Conservation (phyloP, 805 yeast genomes). For the Kockiozyma suomiensis region DNA sequence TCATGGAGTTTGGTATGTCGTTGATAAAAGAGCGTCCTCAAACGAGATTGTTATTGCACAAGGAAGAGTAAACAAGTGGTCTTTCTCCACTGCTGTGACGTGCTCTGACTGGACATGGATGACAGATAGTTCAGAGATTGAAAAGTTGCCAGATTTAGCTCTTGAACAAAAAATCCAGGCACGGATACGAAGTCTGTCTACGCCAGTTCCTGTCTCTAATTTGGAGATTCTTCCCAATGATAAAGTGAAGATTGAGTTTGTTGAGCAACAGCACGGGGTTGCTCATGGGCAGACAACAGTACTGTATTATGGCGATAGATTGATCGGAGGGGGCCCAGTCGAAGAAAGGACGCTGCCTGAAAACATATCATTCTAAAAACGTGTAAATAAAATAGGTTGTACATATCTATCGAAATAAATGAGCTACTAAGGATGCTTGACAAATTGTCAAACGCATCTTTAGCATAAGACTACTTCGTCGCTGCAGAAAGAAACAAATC, state of each 20-base stretch:
- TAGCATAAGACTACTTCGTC: no score
- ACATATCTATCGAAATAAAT: no score
- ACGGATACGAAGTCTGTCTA: slow-evolving; percentile 77
- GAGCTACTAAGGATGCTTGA: no score
- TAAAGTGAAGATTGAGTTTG: slow-evolving; percentile 47
- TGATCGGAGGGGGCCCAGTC: slow-evolving; percentile 63
- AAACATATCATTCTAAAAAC: background rate
- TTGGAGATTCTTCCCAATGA: slow-evolving; percentile 18
- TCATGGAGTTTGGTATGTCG: slow-evolving; percentile 84
- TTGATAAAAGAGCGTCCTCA: slow-evolving; percentile 61
- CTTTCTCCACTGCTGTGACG: slow-evolving; percentile 52
- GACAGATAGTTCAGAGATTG: slow-evolving; percentile 21
- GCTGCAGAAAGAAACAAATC: no score
- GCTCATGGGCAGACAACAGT: slow-evolving; percentile 90
- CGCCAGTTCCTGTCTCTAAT: background rate
- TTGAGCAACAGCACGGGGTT: slow-evolving; percentile 62
- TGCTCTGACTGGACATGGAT: slow-evolving; percentile 59
- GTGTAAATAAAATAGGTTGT: background rate
- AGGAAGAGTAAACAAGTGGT: slow-evolving; percentile 61
- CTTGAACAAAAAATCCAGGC: slow-evolving; percentile 45
- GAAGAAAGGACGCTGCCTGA: slow-evolving; percentile 37
- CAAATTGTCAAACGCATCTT: no score
- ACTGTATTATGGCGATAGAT: slow-evolving; percentile 64
- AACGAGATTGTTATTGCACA: slow-evolving; percentile 81
- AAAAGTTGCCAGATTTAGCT: slow-evolving; percentile 16